Percentiles rank a stretch among this genome's conserved stretches.
Evolutionary conservation across 208 protist genomes (phyloP).

Genomic region (Leishmania tropica): DNA sequence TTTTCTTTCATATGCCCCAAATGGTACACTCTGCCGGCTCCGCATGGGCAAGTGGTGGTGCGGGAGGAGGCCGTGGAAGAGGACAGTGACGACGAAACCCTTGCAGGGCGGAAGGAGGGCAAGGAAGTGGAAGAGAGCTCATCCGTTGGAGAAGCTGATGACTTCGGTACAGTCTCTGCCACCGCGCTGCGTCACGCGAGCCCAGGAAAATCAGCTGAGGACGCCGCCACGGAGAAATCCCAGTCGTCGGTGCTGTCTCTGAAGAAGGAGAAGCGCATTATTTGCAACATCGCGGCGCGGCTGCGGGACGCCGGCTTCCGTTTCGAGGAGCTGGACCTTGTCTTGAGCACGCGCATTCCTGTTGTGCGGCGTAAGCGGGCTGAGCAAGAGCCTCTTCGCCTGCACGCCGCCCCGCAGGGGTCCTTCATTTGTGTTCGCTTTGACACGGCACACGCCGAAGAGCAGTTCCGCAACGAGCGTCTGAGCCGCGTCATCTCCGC

Average conservation of each 20-base stretch:
- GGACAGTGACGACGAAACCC: neutral
- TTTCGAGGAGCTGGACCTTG: conserved; percentile 60
- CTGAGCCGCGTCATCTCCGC: neutral
- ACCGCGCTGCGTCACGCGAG: neutral
- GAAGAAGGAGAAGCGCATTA: conserved; percentile 22
- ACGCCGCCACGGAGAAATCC: neutral
- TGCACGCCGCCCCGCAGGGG: conserved; percentile 4
- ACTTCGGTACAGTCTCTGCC: neutral
- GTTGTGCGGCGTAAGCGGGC: conserved; percentile 56
- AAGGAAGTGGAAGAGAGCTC: neutral
- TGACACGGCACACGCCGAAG: neutral
- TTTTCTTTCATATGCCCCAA: conserved; percentile 51
- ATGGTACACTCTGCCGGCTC: conserved; percentile 1
- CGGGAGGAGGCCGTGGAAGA: conserved; percentile 4
- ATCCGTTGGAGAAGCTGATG: neutral
- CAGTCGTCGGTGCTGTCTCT: neutral
- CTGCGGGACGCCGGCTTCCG: conserved; percentile 63
- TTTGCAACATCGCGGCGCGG: conserved; percentile 27
- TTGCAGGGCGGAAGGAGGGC: neutral
- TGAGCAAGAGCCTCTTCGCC: conserved; percentile 8
- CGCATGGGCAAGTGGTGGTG: neutral
- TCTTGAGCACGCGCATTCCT: conserved; percentile 66
- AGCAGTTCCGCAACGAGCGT: conserved; percentile 9
- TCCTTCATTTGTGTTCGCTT: conserved; percentile 33
- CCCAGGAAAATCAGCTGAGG: neutral